phyloP scores from a whole-genome alignment of 2,329 filamentous ascomycete species.

The Byssothecium circinans region DNA sequence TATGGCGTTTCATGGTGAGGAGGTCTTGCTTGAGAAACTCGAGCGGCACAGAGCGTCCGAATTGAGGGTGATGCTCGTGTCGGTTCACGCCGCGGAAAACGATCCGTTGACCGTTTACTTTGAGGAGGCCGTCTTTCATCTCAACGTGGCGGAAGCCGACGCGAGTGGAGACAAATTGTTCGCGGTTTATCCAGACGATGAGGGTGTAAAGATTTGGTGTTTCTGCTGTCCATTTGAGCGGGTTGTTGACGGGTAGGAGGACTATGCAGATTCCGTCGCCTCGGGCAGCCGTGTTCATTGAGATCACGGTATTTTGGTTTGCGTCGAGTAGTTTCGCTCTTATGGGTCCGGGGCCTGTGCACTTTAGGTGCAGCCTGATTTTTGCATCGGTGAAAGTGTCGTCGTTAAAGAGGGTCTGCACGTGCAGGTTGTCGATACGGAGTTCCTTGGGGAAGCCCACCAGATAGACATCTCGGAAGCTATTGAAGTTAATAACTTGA shows the following conservation, averaged over 20 bases:
- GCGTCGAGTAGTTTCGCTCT: constrained; percentile 51
- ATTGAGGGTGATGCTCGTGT: constrained; percentile 69
- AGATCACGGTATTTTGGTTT: constrained; percentile 25
- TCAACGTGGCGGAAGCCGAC: constrained; percentile 68
- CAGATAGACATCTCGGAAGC: constrained; percentile 68
- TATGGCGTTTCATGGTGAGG: constrained; percentile 68
- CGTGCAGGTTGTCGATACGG: constrained; percentile 61
- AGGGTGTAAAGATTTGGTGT: constrained; percentile 63
- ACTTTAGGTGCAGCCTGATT: constrained; percentile 52
- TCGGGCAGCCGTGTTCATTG: constrained; percentile 8
- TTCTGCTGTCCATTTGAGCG: constrained; percentile 70
- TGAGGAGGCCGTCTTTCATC: constrained; percentile 61
- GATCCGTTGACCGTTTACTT: constrained; percentile 64
- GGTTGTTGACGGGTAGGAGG: constrained; percentile 47
- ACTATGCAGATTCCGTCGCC: not conserved
- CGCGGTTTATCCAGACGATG: constrained; percentile 46
- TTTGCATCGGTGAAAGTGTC: constrained; percentile 54
- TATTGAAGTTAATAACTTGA: constrained; percentile 43
- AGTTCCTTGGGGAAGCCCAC: constrained; percentile 56
- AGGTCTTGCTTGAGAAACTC: constrained; percentile 65
- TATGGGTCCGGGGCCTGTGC: constrained; percentile 46
- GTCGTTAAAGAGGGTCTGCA: constrained; percentile 57
- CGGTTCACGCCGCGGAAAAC: constrained; percentile 67
- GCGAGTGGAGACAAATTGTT: constrained; percentile 53
- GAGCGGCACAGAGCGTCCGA: constrained; percentile 64